Base-by-base conservation (phyloP, 805 yeast species). In the Starmerella sp. region DNA sequence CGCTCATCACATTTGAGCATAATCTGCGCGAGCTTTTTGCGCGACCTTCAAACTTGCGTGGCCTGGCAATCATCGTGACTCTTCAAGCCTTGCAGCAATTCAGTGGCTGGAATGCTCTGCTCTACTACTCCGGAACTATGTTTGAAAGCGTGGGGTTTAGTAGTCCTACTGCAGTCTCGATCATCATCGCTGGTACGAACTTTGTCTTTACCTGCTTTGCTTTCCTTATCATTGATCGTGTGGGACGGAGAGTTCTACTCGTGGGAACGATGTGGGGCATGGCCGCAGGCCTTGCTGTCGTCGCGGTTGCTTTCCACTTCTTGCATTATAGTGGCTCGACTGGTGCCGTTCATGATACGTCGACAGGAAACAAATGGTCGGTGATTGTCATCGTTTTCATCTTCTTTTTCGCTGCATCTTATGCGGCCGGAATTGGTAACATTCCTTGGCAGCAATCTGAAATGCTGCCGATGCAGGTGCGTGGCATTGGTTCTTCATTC, bases 381-480 rank as follows among this genome's bases (percentile, higher is more conserved):
- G 79, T 86, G 58, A 82, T 90, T 14, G 81, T 91, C 53, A 84
- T 93, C 59, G 76, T 89, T 39, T 82, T 88, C 52, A 89, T 90
- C 86, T 87, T 91, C 60, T 68, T 81, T 42, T 93, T 75, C 66
- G 96, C 90, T 47, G 96, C 95, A 3, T 81, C 84, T 53, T 91
- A 90, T 68, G 96, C 97, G 49, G 74, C 87, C 61, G 97, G 97
- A 62, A 86, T 90, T 62, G 98, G 98, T 72, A 90, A 91, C 69
- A 93, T 88, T 54, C 97, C 97, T 54, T 91, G 98, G 98, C 96
- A 91, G 67, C 97, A 93, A 67, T 84, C 91, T 55, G 98, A 91
- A 71, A 74, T 91, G 66, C 89, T 93, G 73, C 93, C 97, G 37
- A 95, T 90, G 75, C 79, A 82, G 58, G 96, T 91, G 36, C 81